Percentiles rank a stretch among this genome's conserved stretches.
These are phyloP conservation scores for Ophiosphaerella korrae DNA, from an alignment of 2,329 filamentous ascomycete species.

Conservation along the genomic window DNA sequence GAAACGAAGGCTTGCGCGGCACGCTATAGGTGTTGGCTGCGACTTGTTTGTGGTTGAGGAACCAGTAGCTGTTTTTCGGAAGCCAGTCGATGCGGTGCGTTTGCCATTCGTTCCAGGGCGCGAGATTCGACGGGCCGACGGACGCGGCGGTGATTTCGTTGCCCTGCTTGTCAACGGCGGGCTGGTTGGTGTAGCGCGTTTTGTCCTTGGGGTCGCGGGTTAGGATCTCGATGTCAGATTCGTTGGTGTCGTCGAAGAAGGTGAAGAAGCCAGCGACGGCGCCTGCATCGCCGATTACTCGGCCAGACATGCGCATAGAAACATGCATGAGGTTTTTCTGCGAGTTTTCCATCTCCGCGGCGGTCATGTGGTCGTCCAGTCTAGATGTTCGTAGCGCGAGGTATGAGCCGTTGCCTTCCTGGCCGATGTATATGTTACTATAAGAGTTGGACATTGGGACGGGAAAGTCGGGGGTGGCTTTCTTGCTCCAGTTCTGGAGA, in stretches of 20 bases:
- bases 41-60: conserved; percentile 57
- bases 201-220: conserved; percentile 52
- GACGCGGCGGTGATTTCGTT: conserved; percentile 56
- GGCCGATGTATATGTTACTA: conserved; percentile 53
- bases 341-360: conserved; percentile 55
- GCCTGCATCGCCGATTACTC: conserved; percentile 52
- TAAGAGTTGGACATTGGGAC: conserved; percentile 53
- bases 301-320: conserved; percentile 55
- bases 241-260: conserved; percentile 53
- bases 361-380: conserved; percentile 51
- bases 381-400: conserved; percentile 56
- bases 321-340: conserved; percentile 53
- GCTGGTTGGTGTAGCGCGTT: conserved; percentile 66
- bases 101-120: conserved; percentile 62
- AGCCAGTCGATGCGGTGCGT: conserved; percentile 67
- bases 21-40: conserved; percentile 62
- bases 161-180: conserved; percentile 54
- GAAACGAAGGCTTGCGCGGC: conserved; percentile 57
- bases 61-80: conserved; percentile 60
- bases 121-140: conserved; percentile 54
- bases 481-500: conserved; percentile 54
- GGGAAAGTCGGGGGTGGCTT: conserved; percentile 44
- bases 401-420: conserved; percentile 46
- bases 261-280: conserved; percentile 64
- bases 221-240: conserved; percentile 61